Evolutionary conservation across 768 basidiomycete genomes (phyloP).

Genomic region (Suillus subluteus): DNA sequence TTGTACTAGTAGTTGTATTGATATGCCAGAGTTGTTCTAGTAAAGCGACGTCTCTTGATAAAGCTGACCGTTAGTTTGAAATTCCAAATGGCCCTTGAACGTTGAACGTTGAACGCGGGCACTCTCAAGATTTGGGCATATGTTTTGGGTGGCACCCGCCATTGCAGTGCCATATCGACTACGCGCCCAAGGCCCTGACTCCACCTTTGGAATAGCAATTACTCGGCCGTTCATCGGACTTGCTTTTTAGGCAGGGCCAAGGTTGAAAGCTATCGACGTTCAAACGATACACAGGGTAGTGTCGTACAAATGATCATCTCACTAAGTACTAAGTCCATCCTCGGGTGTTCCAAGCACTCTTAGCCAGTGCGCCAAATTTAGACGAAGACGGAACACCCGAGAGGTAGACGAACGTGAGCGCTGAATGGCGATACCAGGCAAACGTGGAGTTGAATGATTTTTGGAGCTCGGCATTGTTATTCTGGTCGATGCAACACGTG

Average conservation of each 20-base stretch:
- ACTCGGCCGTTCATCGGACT: too few relatives aligned
- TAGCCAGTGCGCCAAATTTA: neutral
- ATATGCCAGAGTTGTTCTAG: neutral
- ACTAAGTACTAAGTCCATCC: neutral
- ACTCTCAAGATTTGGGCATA: too few relatives aligned
- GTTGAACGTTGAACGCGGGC: too few relatives aligned
- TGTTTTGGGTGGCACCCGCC: too few relatives aligned
- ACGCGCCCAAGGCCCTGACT: too few relatives aligned
- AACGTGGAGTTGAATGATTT: neutral
- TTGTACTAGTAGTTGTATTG: neutral
- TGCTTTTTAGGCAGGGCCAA: too few relatives aligned
- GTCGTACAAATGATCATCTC: too few relatives aligned
- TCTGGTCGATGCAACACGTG: neutral
- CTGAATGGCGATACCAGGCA: neutral
- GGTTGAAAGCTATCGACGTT: too few relatives aligned
- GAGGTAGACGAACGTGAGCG: neutral
- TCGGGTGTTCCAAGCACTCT: neutral
- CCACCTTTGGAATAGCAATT: too few relatives aligned
- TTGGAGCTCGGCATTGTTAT: neutral
- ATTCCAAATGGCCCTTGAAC: too few relatives aligned
- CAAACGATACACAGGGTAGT: too few relatives aligned
- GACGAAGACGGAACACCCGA: neutral
- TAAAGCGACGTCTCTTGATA: neutral
- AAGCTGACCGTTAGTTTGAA: neutral
- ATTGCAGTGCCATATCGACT: too few relatives aligned